A percentile compares a stretch with the other conserved stretches of the same genome.
These are phyloP conservation scores for Aurifilum marmelostoma DNA, from an alignment of 2,329 filamentous ascomycete species.

Conservation along the genomic window DNA sequence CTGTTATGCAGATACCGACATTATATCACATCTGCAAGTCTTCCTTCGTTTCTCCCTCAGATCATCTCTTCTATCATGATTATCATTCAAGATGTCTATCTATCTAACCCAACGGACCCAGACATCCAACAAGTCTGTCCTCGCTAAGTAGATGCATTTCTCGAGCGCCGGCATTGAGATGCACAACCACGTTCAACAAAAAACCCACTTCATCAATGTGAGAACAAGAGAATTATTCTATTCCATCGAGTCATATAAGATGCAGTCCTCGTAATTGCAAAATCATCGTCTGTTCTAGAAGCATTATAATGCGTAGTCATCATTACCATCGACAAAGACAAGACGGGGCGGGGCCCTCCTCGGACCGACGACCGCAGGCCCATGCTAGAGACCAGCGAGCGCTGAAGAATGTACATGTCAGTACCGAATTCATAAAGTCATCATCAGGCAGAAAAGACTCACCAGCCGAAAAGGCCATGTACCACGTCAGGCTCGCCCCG, in stretches of 20 bases:
- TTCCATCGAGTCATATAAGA: neutral
- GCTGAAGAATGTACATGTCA: neutral
- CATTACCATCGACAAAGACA: neutral
- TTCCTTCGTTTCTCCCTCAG: neutral
- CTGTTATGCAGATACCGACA: no score
- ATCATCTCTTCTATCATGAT: neutral
- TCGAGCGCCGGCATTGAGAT: neutral
- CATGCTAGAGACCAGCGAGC: slow-evolving; percentile 17
- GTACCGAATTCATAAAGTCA: neutral
- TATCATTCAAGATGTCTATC: neutral
- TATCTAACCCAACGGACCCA: neutral
- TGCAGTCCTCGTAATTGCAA: slow-evolving; percentile 5
- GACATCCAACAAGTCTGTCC: neutral
- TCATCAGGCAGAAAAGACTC: slow-evolving; percentile 40
- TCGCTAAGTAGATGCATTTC: neutral
- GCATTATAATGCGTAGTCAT: neutral
- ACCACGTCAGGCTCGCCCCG: slow-evolving; percentile 84
- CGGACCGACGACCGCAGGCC: no score
- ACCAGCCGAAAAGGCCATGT: slow-evolving; percentile 78
- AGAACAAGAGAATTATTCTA: neutral
- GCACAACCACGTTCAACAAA: neutral
- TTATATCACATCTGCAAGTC: no score
- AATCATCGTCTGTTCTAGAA: neutral
- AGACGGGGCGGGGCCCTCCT: neutral
- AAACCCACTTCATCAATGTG: neutral